A percentile compares a stretch with the other conserved stretches of the same genome.
Conservation (phyloP, 2,329 filamentous ascomycete genomes). For the Periconia sp. region DNA sequence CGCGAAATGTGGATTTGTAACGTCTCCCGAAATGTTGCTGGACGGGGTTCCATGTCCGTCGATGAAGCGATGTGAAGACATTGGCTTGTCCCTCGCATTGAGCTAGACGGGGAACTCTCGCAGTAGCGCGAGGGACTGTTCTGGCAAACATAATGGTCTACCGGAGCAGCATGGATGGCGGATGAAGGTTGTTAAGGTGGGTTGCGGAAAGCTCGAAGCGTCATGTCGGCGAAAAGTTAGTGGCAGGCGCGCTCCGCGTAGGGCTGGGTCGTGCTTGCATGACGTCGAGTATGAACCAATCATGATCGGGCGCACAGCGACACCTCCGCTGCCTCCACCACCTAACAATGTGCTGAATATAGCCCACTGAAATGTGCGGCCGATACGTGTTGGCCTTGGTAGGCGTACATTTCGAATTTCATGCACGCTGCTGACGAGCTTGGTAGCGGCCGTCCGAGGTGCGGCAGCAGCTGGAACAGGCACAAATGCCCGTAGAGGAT, state of each 20-base stretch:
- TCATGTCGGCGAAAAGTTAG: conserved; percentile 32
- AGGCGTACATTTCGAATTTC: conserved; percentile 34
- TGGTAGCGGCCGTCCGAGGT: conserved; percentile 76
- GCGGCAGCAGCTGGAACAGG: conserved; percentile 72
- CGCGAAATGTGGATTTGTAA: conserved; percentile 32
- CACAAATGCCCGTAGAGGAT: conserved; percentile 75
- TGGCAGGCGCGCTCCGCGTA: conserved; percentile 28
- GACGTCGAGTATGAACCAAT: conserved; percentile 38
- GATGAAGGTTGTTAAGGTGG: conserved; percentile 15
- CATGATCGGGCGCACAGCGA: conserved; percentile 21
- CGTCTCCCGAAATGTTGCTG: conserved; percentile 35
- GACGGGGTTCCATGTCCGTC: conserved; percentile 29
- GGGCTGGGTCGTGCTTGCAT: conserved; percentile 33
- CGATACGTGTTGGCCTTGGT: conserved; percentile 70
- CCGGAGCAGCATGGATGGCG: too few relatives aligned
- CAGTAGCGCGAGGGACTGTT: conserved; percentile 33
- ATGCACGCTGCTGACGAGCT: conserved; percentile 13
- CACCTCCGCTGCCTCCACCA: conserved; percentile 11
- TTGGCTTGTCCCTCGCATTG: conserved; percentile 33
- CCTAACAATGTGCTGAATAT: conserved; percentile 24
- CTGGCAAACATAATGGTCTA: conserved; percentile 47
- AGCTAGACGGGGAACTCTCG: conserved; percentile 25
- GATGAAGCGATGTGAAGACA: conserved; percentile 27
- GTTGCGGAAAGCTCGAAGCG: conserved; percentile 19
- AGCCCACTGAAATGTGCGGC: conserved; percentile 67